Conservation (phyloP, 805 yeast genomes). For the Tetrapisispora phaffii region DNA sequence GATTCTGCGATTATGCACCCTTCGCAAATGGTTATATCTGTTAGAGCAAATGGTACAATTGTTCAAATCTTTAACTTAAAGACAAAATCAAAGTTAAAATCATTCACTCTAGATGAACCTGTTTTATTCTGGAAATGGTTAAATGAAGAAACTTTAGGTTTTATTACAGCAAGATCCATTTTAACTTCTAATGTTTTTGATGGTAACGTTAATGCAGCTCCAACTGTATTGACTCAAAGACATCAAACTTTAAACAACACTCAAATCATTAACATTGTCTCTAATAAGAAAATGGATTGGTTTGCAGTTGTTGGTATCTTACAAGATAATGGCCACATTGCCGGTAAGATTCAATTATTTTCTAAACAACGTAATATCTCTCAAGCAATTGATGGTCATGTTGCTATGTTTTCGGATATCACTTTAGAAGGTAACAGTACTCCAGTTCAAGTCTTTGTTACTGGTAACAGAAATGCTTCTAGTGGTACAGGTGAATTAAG, state of each 20-base stretch:
- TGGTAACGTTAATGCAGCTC: conserved; percentile 67
- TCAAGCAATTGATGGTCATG: conserved; percentile 97
- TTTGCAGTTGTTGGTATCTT: conserved; percentile 91
- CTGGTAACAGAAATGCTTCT: conserved; percentile 79
- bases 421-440: conserved; percentile 58
- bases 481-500: conserved; percentile 74
- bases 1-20: conserved; percentile 98
- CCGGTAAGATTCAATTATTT: conserved; percentile 90
- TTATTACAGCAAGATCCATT: conserved; percentile 68
- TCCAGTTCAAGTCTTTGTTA: conserved; percentile 81
- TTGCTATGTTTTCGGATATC: conserved; percentile 75
- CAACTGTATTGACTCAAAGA: conserved; percentile 69
- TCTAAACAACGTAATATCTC: conserved; percentile 84
- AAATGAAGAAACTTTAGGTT: conserved; percentile 58
- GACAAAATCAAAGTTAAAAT: conserved; percentile 79
- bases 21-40: conserved; percentile 72
- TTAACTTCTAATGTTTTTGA: conserved; percentile 80
- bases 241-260: conserved; percentile 68
- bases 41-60: conserved; percentile 93
- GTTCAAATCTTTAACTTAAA: conserved; percentile 87
- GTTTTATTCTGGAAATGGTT: conserved; percentile 96
- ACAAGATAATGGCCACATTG: conserved; percentile 87
- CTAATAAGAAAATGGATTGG: conserved; percentile 79
- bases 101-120: conserved; percentile 77
- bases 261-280: conserved; percentile 84